A percentile compares a stretch with the other conserved stretches of the same genome.
Evolutionary conservation across 1,139 yeast genomes (phyloP).

Genomic region (Lodderomyces metapsilosis): DNA sequence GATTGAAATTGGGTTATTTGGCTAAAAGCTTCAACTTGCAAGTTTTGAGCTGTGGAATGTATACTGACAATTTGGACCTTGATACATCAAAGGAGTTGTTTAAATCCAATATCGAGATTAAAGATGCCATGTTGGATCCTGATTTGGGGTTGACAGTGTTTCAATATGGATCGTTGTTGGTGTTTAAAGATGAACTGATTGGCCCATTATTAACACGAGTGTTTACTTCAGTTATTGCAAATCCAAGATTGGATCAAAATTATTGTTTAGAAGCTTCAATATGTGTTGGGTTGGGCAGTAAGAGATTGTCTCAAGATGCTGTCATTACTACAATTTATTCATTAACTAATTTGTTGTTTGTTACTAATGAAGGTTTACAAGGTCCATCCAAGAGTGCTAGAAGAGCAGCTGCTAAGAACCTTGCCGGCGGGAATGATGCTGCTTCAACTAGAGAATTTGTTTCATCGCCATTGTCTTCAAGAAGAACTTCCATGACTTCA

Average conservation of each 20-base stretch:
- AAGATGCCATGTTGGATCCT: slow-evolving; percentile 42
- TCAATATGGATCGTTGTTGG: slow-evolving; percentile 56
- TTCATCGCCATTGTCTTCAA: slow-evolving; percentile 14
- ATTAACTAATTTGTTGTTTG: slow-evolving; percentile 68
- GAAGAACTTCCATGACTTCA: slow-evolving; percentile 20
- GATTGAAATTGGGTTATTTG: slow-evolving; percentile 41
- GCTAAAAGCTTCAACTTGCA: slow-evolving; percentile 41
- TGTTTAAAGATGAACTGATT: slow-evolving; percentile 43
- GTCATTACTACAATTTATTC: slow-evolving; percentile 87
- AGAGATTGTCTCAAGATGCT: slow-evolving; percentile 67
- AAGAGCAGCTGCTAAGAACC: slow-evolving; percentile 22
- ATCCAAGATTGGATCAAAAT: slow-evolving; percentile 34
- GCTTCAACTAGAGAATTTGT: slow-evolving; percentile 7
- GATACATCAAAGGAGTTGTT: slow-evolving; percentile 34
- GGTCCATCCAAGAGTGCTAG: slow-evolving; percentile 22
- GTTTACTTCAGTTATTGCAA: slow-evolving; percentile 48
- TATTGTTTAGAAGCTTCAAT: slow-evolving; percentile 38
- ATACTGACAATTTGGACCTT: slow-evolving; percentile 37
- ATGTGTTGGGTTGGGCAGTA: slow-evolving; percentile 46
- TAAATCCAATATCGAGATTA: slow-evolving; percentile 39
- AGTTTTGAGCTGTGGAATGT: slow-evolving; percentile 44
- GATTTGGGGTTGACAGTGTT: slow-evolving; percentile 50
- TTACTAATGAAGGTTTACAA: slow-evolving; percentile 43
- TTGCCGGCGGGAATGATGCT: slow-evolving; percentile 6
- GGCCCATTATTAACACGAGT: slow-evolving; percentile 50